Percentiles rank a stretch among this genome's conserved stretches.
phyloP scores from a whole-genome alignment of 2,329 filamentous ascomycete genomes.

The Clathrospora elynae region DNA sequence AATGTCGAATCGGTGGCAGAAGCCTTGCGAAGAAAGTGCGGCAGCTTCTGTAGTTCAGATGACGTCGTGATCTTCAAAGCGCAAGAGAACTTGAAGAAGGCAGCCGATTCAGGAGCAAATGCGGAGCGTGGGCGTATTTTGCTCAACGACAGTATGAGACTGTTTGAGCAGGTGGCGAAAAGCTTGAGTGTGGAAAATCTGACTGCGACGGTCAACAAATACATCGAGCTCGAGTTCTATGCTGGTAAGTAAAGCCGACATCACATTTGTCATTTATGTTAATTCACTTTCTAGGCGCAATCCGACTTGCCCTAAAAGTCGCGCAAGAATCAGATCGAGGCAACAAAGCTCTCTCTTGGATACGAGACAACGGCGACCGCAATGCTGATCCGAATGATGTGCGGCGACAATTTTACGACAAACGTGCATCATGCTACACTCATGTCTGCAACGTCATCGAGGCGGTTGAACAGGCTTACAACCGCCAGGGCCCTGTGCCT shows the following conservation, averaged over 20 bases:
- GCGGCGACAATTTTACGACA: conserved; percentile 69
- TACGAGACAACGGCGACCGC: conserved; percentile 78
- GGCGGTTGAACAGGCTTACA: conserved; percentile 74
- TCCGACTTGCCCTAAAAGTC: conserved; percentile 82
- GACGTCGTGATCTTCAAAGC: conserved; percentile 99
- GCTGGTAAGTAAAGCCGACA: conserved; percentile 58
- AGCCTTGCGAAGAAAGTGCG: conserved; percentile 86
- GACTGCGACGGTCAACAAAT: conserved; percentile 76
- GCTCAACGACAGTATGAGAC: conserved; percentile 82
- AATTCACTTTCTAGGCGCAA: conserved; percentile 62
- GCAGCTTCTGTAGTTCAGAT: conserved; percentile 95
- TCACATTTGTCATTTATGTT: neutral
- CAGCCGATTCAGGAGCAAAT: conserved; percentile 76
- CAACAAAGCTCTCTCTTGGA: conserved; percentile 82
- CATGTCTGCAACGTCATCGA: conserved; percentile 83
- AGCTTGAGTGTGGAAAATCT: conserved; percentile 82
- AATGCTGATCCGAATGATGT: conserved; percentile 72
- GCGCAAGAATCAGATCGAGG: conserved; percentile 85
- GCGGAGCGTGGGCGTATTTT: conserved; percentile 77
- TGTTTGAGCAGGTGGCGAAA: conserved; percentile 88
- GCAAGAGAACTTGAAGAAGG: conserved; percentile 89
- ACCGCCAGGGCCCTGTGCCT: conserved; percentile 70
- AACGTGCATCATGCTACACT: conserved; percentile 79
- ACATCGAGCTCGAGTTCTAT: conserved; percentile 82
- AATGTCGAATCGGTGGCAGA: conserved; percentile 98